phyloP scores from a whole-genome alignment of 768 basidiomycete species.

The Rhizopogon vulgaris region DNA sequence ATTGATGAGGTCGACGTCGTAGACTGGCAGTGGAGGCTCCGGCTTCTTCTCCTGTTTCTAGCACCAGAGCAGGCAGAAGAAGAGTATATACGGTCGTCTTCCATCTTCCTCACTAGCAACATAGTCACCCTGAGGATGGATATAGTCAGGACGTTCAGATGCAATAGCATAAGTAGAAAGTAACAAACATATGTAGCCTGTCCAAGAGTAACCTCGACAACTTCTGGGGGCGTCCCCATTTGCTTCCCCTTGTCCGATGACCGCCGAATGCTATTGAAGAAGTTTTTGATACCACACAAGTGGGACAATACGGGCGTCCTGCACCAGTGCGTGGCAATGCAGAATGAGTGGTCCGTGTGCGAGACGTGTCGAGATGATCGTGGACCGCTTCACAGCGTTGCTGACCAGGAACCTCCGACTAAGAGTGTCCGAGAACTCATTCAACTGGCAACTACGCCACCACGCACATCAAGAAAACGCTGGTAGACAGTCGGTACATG shows the following conservation, averaged over 20 bases:
- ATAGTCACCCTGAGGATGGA: not conserved
- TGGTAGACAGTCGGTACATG: not conserved
- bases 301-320: not conserved
- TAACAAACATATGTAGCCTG: not conserved
- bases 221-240: not conserved
- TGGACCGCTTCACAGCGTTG: not conserved
- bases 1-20: no score
- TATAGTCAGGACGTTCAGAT: not conserved
- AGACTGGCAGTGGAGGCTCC: no score
- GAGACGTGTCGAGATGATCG: no score
- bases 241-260: not conserved
- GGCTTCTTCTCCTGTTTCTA: no score
- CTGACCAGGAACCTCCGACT: not conserved
- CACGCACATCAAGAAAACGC: not conserved
- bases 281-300: not conserved
- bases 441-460: not conserved
- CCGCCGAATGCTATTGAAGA: not conserved
- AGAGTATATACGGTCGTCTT: not conserved
- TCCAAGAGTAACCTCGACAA: not conserved
- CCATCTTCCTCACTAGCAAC: not conserved
- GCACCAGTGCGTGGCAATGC: not conserved
- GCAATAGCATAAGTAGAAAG: not conserved
- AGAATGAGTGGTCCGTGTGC: not conserved
- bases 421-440: not conserved
- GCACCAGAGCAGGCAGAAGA: not conserved